Percentiles rank a stretch among this genome's conserved stretches.
Conservation (phyloP, 345 rosid species). For the Balakata baccata region DNA sequence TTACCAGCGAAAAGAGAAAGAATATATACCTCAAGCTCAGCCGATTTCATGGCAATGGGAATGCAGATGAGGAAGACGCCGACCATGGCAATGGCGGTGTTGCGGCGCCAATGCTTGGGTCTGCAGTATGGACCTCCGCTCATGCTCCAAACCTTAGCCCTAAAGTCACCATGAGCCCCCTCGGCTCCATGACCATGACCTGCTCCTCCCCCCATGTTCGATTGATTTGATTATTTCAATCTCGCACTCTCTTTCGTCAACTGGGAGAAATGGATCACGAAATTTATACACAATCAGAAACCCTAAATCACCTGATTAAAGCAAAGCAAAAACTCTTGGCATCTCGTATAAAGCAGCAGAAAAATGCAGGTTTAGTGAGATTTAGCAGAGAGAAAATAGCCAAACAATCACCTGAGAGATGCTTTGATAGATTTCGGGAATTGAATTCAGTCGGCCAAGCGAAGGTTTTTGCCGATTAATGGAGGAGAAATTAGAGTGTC, state of each 20-base stretch:
- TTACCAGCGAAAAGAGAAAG: not conserved
- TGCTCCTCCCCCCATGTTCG: slow-evolving; percentile 40
- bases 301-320: not conserved
- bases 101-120: slow-evolving; percentile 96
- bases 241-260: not conserved
- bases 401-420: not conserved
- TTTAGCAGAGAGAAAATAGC: not conserved
- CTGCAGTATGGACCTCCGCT: slow-evolving; percentile 91
- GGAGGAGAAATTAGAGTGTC: too few relatives aligned
- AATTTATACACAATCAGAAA: not conserved
- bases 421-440: not conserved
- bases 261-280: not conserved
- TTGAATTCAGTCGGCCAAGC: not conserved
- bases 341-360: too few relatives aligned
- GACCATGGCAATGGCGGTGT: slow-evolving; percentile 91
- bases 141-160: slow-evolving; percentile 94
- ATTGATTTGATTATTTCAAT: not conserved
- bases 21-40: slow-evolving; percentile 76
- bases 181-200: slow-evolving; percentile 84
- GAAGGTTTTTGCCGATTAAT: too few relatives aligned
- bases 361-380: not conserved
- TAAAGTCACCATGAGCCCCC: slow-evolving; percentile 65
- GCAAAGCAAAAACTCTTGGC: not conserved
- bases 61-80: slow-evolving; percentile 82
- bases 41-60: slow-evolving; percentile 87